Evolutionary conservation across 768 basidiomycete genomes (phyloP).

Genomic region (Auricularia cornea): DNA sequence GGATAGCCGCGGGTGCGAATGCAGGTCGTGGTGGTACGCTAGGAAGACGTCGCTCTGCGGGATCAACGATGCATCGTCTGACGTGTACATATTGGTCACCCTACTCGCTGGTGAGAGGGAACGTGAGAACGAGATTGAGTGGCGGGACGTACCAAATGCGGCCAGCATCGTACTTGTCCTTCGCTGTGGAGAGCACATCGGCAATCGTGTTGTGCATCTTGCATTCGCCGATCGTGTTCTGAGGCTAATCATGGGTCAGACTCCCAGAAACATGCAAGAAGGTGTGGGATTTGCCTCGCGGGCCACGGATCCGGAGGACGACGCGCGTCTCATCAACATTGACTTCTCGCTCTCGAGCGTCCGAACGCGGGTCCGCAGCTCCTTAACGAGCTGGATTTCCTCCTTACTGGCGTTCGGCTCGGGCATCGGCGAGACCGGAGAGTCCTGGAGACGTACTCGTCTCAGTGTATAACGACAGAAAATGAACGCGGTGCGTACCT

Average conservation of each 20-base stretch:
- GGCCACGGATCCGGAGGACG: too few relatives aligned
- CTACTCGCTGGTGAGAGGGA: not conserved
- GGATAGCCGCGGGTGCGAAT: not conserved
- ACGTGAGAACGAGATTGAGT: not conserved
- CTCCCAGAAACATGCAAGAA: too few relatives aligned
- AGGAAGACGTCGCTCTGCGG: not conserved
- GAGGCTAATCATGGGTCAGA: not conserved
- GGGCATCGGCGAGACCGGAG: too few relatives aligned
- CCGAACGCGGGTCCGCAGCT: too few relatives aligned
- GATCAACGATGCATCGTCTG: not conserved
- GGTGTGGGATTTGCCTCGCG: too few relatives aligned
- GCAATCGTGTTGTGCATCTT: not conserved
- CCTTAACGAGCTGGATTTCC: too few relatives aligned
- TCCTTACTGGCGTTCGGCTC: too few relatives aligned
- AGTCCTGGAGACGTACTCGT: too few relatives aligned
- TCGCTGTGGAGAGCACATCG: not conserved
- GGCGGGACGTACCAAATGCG: not conserved
- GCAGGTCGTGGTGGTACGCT: not conserved
- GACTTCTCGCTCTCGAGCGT: too few relatives aligned
- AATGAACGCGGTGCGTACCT: too few relatives aligned
- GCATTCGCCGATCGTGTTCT: not conserved
- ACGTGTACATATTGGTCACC: not conserved
- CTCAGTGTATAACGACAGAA: too few relatives aligned
- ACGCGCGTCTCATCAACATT: too few relatives aligned
- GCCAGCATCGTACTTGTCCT: not conserved